Conservation (phyloP, 345 rosid genomes). For the Brassica incana region DNA sequence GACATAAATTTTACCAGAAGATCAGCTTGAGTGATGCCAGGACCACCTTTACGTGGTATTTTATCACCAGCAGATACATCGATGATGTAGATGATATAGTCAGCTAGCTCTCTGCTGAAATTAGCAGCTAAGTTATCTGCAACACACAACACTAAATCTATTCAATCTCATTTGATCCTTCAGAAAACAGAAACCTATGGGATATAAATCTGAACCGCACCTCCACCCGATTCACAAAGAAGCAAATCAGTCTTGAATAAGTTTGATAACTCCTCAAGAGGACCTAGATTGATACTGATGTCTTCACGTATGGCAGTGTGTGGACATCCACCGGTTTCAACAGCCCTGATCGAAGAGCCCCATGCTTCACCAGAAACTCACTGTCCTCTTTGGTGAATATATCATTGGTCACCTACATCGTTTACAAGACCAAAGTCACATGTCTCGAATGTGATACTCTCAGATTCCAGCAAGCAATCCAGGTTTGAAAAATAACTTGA, state of each 20-base stretch:
- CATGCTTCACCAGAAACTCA: conserved; percentile 89
- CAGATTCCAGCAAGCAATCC: too few relatives aligned
- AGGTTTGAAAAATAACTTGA: too few relatives aligned
- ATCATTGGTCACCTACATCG: conserved; percentile 84
- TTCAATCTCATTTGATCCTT: conserved; percentile 11
- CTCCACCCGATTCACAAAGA: conserved; percentile 99
- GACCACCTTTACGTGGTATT: conserved; percentile 95
- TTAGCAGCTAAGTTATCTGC: conserved; percentile 96
- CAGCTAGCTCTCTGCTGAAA: conserved; percentile 95
- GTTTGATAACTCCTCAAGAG: conserved; percentile 91
- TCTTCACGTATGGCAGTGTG: conserved; percentile 99
- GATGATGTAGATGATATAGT: conserved; percentile 88
- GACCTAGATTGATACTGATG: conserved; percentile 95
- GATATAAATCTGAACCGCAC: conserved; percentile 24
- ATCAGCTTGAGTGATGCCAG: conserved; percentile 98
- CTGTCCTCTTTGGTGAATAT: conserved; percentile 98
- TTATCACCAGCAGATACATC: conserved; percentile 96
- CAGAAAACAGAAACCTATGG: not conserved
- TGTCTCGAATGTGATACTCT: too few relatives aligned
- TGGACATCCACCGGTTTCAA: conserved; percentile 96
- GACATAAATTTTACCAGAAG: conserved; percentile 48
- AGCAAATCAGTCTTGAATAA: conserved; percentile 83
- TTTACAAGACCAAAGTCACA: conserved; percentile 8
- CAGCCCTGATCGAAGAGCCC: conserved; percentile 88
- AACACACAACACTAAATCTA: conserved; percentile 10